Conservation (phyloP, 225 moss, liverwort and hornwort genomes). For the Climacium dendroides region DNA sequence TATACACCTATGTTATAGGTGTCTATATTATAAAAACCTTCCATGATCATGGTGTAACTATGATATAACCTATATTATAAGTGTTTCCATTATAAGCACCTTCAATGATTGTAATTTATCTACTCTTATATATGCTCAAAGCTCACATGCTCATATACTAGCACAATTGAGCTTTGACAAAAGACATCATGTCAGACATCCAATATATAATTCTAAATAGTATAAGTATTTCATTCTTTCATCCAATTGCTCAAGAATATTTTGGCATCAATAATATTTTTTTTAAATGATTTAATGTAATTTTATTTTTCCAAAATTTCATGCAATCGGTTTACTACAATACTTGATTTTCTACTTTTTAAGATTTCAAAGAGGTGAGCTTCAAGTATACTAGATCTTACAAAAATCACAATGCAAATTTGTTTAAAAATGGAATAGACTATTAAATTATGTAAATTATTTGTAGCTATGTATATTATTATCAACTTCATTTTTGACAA, state of each 20-base stretch:
- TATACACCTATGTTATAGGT: too few species aligned
- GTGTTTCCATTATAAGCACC: too few species aligned
- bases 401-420: background rate
- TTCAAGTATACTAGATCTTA: background rate
- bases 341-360: background rate
- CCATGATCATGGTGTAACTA: too few species aligned
- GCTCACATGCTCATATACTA: too few species aligned
- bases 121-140: too few species aligned
- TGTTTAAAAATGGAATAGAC: background rate
- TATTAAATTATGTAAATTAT: background rate
- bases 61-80: too few species aligned
- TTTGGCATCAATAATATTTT: background rate
- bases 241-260: background rate
- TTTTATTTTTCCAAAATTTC: background rate
- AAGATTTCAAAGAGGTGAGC: background rate
- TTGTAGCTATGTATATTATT: background rate
- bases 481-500: background rate
- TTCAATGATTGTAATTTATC: too few species aligned
- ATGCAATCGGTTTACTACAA: background rate
- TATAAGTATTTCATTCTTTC: background rate
- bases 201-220: background rate
- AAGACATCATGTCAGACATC: background rate
- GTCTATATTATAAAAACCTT: too few species aligned
- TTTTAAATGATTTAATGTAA: background rate
- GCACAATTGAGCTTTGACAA: background rate